Conservation (phyloP, 495 filamentous ascomycete species). For the Durotheca rogersii region DNA sequence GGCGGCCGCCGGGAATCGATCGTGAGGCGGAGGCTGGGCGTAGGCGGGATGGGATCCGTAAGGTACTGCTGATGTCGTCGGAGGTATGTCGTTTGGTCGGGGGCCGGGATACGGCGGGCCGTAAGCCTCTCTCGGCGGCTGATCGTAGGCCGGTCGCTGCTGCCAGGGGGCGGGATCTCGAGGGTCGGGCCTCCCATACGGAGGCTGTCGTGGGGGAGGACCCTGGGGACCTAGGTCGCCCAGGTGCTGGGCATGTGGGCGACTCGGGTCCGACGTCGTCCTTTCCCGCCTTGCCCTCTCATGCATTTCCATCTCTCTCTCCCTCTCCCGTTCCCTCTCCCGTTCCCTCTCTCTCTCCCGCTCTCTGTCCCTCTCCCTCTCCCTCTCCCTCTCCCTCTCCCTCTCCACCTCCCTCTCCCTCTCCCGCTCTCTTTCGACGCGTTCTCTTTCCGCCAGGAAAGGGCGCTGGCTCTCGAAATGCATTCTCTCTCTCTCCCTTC, state of each 20-base stretch:
- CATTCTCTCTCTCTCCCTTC: conserved; percentile 40
- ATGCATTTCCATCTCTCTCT: conserved; percentile 38
- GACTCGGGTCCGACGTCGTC: conserved; percentile 34
- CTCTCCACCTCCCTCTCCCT: too few relatives aligned
- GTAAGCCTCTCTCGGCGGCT: conserved; percentile 42
- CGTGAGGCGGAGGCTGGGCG: conserved; percentile 43
- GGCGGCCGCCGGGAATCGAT: conserved; percentile 48
- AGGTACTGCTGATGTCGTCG: conserved; percentile 40
- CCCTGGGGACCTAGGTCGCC: conserved; percentile 28
- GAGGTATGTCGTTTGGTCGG: conserved; percentile 48
- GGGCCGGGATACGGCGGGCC: conserved; percentile 40
- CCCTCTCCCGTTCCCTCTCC: conserved; percentile 37
- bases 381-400: conserved; percentile 35
- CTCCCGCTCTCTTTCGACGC: conserved; percentile 22
- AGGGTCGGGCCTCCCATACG: conserved; percentile 46
- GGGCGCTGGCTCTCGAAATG: conserved; percentile 41
- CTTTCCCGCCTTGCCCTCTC: conserved; percentile 35
- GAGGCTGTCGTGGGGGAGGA: conserved; percentile 31
- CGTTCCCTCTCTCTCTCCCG: conserved; percentile 39
- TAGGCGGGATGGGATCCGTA: conserved; percentile 51
- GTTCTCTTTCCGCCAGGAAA: conserved; percentile 29
- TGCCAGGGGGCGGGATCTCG: conserved; percentile 48
- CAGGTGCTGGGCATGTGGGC: conserved; percentile 26
- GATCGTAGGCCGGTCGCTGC: conserved; percentile 43
- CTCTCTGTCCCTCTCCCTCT: conserved; percentile 41